Evolutionary conservation across 208 protist genomes (phyloP).

Genomic region (Tritrichomonas musculus): DNA sequence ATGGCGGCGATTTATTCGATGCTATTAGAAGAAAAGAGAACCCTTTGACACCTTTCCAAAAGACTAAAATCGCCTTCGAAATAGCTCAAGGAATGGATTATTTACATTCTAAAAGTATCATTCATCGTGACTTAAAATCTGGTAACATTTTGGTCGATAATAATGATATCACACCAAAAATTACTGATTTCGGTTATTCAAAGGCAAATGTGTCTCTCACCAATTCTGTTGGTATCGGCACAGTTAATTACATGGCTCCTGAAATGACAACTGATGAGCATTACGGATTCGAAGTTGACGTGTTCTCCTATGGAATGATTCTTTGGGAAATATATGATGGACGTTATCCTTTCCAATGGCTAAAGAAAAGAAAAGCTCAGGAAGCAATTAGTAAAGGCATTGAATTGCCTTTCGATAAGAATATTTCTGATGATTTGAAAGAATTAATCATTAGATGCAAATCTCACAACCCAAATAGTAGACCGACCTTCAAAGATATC

Average conservation of each 20-base stretch:
- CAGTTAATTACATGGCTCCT: neutral
- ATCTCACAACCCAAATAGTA: neutral
- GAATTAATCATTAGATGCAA: neutral
- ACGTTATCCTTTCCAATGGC: neutral
- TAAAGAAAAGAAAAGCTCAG: neutral
- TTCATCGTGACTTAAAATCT: conserved; percentile 23
- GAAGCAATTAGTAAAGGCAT: neutral
- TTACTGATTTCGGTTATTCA: neutral
- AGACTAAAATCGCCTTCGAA: neutral
- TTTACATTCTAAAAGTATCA: neutral
- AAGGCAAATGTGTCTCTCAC: neutral
- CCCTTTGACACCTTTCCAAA: neutral
- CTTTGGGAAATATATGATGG: neutral
- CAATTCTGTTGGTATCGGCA: neutral
- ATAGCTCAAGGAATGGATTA: neutral
- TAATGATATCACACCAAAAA: neutral
- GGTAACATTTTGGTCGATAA: neutral
- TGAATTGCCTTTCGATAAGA: neutral
- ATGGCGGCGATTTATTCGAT: neutral
- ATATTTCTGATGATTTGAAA: neutral
- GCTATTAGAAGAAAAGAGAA: neutral
- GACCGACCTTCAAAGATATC: too few species aligned
- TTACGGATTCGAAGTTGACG: neutral
- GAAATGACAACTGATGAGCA: neutral
- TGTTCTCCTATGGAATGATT: neutral